Conservation (phyloP, 2,329 filamentous ascomycete genomes). For the Leptographium wingfieldii region DNA sequence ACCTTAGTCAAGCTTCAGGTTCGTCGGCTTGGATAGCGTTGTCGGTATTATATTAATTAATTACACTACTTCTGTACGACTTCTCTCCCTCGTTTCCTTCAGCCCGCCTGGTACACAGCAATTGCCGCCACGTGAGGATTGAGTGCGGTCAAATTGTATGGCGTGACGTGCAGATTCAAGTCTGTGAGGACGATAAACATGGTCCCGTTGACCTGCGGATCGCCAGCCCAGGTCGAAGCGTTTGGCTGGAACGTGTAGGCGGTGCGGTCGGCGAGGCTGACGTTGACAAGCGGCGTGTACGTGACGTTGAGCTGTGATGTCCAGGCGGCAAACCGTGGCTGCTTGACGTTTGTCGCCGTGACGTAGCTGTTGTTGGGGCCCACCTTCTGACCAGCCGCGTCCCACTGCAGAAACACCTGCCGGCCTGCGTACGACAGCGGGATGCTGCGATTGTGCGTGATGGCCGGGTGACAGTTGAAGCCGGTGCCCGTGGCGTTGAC, state of each 20-base stretch:
- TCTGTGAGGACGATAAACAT: conserved; percentile 72
- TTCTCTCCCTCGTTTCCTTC: neutral
- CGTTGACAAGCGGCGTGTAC: conserved; percentile 46
- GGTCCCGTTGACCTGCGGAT: conserved; percentile 62
- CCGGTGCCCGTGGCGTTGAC: conserved; percentile 40
- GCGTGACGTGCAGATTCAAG: conserved; percentile 49
- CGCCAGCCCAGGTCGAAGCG: conserved; percentile 50
- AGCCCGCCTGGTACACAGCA: neutral
- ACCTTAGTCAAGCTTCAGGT: no score
- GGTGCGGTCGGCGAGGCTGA: conserved; percentile 31
- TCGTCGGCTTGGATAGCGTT: no score
- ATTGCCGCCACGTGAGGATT: neutral
- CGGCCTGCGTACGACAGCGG: conserved; percentile 66
- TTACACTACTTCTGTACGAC: no score
- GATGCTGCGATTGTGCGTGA: conserved; percentile 54
- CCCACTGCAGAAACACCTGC: conserved; percentile 60
- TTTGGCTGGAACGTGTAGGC: conserved; percentile 65
- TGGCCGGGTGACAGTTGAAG: conserved; percentile 48
- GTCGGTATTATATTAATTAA: no score
- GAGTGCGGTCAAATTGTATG: neutral
- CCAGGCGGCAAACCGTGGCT: conserved; percentile 60
- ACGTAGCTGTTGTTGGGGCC: conserved; percentile 78
- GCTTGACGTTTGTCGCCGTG: conserved; percentile 45
- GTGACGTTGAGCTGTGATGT: conserved; percentile 67
- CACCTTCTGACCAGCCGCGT: conserved; percentile 51